phyloP scores from a whole-genome alignment of 225 moss, liverwort and hornwort species.

The Thuidium tamariscinum region DNA sequence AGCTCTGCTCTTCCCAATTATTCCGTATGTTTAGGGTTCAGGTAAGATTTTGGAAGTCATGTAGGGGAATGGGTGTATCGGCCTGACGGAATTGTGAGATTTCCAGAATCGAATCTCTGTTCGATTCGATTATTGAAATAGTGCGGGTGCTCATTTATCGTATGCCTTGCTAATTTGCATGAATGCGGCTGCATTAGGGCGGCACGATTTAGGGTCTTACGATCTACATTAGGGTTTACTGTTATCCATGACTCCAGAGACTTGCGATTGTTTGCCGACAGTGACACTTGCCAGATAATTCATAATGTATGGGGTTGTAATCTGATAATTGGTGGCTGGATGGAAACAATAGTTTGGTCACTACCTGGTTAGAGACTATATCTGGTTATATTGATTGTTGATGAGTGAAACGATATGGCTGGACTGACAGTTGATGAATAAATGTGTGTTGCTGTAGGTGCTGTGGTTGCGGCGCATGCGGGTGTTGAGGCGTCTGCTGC shows the following conservation, averaged over 20 bases:
- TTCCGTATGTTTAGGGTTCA: not conserved
- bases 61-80: not conserved
- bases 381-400: not conserved
- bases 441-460: not conserved
- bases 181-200: not conserved
- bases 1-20: not conserved
- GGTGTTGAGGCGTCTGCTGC: constrained; percentile 59
- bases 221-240: not conserved
- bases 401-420: not conserved
- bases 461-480: constrained; percentile 76
- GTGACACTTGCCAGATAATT: not conserved
- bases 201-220: not conserved
- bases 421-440: not conserved
- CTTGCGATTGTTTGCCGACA: not conserved
- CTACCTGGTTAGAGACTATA: not conserved
- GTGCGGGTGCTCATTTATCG: not conserved
- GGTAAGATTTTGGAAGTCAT: not conserved
- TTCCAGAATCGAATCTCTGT: not conserved
- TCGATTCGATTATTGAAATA: not conserved
- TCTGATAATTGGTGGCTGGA: not conserved
- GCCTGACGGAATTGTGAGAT: not conserved
- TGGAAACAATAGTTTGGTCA: not conserved
- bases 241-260: not conserved
- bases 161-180: not conserved
- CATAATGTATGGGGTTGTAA: not conserved